Percentiles rank a stretch among this genome's conserved stretches.
Conservation (phyloP, 371 early-diverging fungal species). For the Sporodiniella umbellata region DNA sequence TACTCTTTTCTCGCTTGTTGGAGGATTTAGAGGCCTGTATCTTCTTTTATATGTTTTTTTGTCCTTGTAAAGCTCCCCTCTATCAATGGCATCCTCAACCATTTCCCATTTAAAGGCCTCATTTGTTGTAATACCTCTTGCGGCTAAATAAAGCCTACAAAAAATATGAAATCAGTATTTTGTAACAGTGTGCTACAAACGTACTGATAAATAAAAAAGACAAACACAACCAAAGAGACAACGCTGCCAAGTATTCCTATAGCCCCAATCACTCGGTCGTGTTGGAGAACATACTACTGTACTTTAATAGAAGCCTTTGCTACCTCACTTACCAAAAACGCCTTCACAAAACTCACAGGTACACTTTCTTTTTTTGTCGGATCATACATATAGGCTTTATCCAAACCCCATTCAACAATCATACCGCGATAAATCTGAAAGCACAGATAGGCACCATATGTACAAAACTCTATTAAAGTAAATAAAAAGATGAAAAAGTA, state of each 20-base stretch:
- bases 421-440: conserved; percentile 54
- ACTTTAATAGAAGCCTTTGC: no score
- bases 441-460: conserved; percentile 64
- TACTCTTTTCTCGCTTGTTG: conserved; percentile 14
- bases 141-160: conserved; percentile 53
- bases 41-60: conserved; percentile 9
- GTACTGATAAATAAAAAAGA: conserved; percentile 65
- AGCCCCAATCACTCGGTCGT: conserved; percentile 57
- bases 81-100: conserved; percentile 61
- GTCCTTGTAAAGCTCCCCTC: conserved; percentile 50
- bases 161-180: neutral
- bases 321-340: conserved; percentile 47
- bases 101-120: conserved; percentile 79
- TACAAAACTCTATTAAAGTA: conserved; percentile 55
- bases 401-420: conserved; percentile 52
- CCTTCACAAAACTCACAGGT: conserved; percentile 33
- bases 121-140: conserved; percentile 70
- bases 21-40: conserved; percentile 6
- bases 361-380: conserved; percentile 31
- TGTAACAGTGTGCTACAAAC: neutral
- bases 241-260: conserved; percentile 62
- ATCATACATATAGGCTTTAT: conserved; percentile 33
- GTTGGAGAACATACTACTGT: conserved; percentile 54
- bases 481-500: conserved; percentile 69
- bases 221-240: conserved; percentile 54